Conservation (phyloP, 768 basidiomycete genomes). For the Boletellus sp. region DNA sequence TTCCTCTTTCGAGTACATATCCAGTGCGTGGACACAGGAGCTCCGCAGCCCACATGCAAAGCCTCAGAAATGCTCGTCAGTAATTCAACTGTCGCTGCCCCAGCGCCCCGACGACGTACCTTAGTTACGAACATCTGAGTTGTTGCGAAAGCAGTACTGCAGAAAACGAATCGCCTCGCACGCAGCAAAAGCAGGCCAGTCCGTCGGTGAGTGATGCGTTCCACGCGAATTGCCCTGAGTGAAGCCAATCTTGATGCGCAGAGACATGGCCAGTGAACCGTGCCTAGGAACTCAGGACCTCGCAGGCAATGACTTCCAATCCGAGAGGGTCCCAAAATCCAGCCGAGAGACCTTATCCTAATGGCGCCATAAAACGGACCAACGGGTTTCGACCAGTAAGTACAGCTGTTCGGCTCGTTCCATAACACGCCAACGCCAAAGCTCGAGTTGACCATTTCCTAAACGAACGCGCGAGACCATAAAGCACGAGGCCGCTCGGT, state of each 20-base stretch:
- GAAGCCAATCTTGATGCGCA: constrained; percentile 14
- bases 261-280: constrained; percentile 5
- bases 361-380: constrained; percentile 33
- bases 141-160: background rate
- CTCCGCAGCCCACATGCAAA: constrained; percentile 4
- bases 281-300: constrained; percentile 19
- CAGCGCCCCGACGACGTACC: constrained; percentile 10
- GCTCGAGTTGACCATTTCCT: constrained; percentile 45
- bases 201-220: background rate
- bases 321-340: constrained; percentile 23
- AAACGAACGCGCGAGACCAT: constrained; percentile 45
- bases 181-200: constrained; percentile 1
- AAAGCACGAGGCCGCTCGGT: constrained; percentile 30
- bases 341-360: constrained; percentile 29
- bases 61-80: constrained; percentile 9
- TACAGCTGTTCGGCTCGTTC: constrained; percentile 36
- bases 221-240: constrained; percentile 5
- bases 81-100: constrained; percentile 1
- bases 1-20: background rate
- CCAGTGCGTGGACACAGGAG: constrained; percentile 7
- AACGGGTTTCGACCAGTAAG: constrained; percentile 38
- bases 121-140: constrained; percentile 10
- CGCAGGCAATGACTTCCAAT: constrained; percentile 13
- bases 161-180: constrained; percentile 5
- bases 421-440: constrained; percentile 37